Evolutionary conservation across 768 basidiomycete genomes (phyloP).

Genomic region (Russula sp.): DNA sequence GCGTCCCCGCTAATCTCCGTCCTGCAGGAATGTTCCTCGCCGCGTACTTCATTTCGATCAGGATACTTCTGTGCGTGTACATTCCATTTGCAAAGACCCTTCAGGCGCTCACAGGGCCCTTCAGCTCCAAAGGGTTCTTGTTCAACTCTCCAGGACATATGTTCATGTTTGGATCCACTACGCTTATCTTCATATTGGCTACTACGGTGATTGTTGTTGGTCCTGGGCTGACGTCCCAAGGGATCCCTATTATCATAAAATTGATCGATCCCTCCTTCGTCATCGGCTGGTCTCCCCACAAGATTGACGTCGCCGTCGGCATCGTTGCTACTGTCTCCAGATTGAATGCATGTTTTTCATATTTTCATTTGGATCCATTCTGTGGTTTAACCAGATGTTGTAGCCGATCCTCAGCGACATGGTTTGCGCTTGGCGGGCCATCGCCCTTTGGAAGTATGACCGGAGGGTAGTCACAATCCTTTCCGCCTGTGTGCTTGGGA

Average conservation of each 20-base stretch:
- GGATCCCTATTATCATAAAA: constrained; percentile 9
- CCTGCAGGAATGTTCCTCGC: constrained; percentile 13
- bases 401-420: constrained; percentile 20
- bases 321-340: background rate
- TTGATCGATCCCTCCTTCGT: background rate
- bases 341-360: constrained; percentile 8
- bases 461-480: constrained; percentile 13
- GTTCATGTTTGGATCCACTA: constrained; percentile 7
- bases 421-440: constrained; percentile 19
- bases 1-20: background rate
- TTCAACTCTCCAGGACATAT: constrained; percentile 9
- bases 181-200: constrained; percentile 9
- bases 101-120: background rate
- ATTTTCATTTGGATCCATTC: background rate
- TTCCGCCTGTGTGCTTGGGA: constrained; percentile 6
- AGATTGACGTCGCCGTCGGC: background rate
- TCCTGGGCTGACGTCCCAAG: constrained; percentile 1
- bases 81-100: background rate
- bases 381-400: background rate
- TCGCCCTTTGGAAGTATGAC: constrained; percentile 14
- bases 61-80: constrained; percentile 14
- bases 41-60: constrained; percentile 11
- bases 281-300: constrained; percentile 13
- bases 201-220: constrained; percentile 5
- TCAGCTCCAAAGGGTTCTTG: constrained; percentile 10